A percentile compares a stretch with the other conserved stretches of the same genome.
These are phyloP conservation scores for Dactylorhiza incarnata DNA, from an alignment of 106 monocot species.

Conservation along the genomic window DNA sequence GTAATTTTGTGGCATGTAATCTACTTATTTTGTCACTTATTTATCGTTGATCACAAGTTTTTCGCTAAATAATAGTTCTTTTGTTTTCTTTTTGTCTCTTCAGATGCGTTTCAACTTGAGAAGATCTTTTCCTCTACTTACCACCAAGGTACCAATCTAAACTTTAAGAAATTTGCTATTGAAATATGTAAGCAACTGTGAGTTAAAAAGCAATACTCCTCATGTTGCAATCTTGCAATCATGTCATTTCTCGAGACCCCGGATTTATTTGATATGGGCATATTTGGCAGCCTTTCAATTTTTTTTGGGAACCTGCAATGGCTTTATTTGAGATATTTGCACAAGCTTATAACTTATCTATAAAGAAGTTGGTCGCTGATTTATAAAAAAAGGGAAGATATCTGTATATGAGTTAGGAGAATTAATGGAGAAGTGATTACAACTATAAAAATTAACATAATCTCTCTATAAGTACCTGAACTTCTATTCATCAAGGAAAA, in stretches of 20 bases:
- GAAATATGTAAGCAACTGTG: not conserved
- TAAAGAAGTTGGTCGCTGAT: no score
- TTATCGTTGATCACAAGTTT: not conserved
- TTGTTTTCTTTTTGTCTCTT: not conserved
- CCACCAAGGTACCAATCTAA: constrained; percentile 68
- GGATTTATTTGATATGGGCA: not conserved
- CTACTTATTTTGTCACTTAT: not conserved
- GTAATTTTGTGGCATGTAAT: constrained; percentile 19
- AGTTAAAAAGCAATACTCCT: not conserved
- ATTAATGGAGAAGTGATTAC: not conserved
- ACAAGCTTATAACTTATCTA: no score
- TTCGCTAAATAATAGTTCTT: not conserved
- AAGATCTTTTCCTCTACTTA: constrained; percentile 81
- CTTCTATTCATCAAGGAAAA: not conserved
- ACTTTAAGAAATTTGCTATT: not conserved
- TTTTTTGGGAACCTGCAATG: not conserved
- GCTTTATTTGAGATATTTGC: not conserved
- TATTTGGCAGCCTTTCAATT: not conserved
- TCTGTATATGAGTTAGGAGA: not conserved
- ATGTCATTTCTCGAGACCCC: not conserved
- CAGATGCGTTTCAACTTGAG: constrained; percentile 98
- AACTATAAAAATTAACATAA: not conserved
- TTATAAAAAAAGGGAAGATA: not conserved
- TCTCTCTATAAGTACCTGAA: not conserved
- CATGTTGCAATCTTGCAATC: not conserved